Conservation (phyloP, 148 eudicot species). For the Chenopodium berlandieri region DNA sequence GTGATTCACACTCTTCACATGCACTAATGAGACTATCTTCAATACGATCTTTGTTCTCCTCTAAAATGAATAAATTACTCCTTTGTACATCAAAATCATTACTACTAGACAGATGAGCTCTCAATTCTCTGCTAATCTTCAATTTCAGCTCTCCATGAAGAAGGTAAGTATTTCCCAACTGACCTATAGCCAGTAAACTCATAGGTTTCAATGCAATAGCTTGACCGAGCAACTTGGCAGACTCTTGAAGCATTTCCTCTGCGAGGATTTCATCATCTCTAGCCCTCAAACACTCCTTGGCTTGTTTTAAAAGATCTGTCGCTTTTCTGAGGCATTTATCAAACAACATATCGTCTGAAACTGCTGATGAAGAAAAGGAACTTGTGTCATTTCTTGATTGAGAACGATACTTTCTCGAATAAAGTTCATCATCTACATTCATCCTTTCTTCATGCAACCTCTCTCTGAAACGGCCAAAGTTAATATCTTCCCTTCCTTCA, state of each 20-base stretch:
- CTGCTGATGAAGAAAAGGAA: slow-evolving; percentile 42
- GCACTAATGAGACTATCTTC: slow-evolving; percentile 50
- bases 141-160: slow-evolving; percentile 91
- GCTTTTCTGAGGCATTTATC: slow-evolving; percentile 62
- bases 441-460: slow-evolving; percentile 24
- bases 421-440: slow-evolving; percentile 31
- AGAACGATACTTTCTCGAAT: slow-evolving; percentile 27
- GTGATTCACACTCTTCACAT: slow-evolving; percentile 92
- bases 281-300: slow-evolving; percentile 46
- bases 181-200: slow-evolving; percentile 94
- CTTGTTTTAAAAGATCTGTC: slow-evolving; percentile 54
- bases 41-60: slow-evolving; percentile 47
- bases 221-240: slow-evolving; percentile 62
- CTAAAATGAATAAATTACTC: slow-evolving; percentile 21
- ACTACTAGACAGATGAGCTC: slow-evolving; percentile 48
- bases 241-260: slow-evolving; percentile 57
- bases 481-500: slow-evolving; percentile 23
- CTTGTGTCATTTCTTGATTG: slow-evolving; percentile 23
- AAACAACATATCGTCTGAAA: slow-evolving; percentile 62
- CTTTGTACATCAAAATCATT: slow-evolving; percentile 33
- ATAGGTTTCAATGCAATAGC: slow-evolving; percentile 83
- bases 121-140: slow-evolving; percentile 57
- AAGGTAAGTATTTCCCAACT: slow-evolving; percentile 92
- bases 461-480: slow-evolving; percentile 28
- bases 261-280: slow-evolving; percentile 40